A percentile compares a stretch with the other conserved stretches of the same genome.
Conservation (phyloP, 768 basidiomycete genomes). For the Tricholomella constricta region DNA sequence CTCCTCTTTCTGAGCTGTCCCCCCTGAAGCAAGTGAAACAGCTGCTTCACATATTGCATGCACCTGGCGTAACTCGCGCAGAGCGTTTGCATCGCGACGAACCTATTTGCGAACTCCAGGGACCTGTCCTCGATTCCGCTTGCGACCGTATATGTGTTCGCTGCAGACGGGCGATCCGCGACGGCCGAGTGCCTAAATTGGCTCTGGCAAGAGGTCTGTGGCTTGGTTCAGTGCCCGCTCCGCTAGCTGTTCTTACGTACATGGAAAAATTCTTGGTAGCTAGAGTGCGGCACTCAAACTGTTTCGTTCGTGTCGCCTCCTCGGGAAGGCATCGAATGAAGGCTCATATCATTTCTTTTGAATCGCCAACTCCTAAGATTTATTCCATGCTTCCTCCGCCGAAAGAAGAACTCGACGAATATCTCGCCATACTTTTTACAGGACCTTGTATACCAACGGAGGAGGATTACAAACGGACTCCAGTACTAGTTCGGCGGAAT, state of each 20-base stretch:
- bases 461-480: slow-evolving; percentile 20
- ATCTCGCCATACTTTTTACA: no score
- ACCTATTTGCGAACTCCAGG: neutral
- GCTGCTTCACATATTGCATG: neutral
- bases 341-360: slow-evolving; percentile 32
- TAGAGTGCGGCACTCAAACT: slow-evolving; percentile 26
- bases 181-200: slow-evolving; percentile 15
- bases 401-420: no score
- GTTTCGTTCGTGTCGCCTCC: slow-evolving; percentile 27
- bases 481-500: neutral
- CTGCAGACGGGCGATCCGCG: slow-evolving; percentile 16
- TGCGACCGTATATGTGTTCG: slow-evolving; percentile 29
- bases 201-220: slow-evolving; percentile 35
- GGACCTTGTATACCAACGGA: slow-evolving; percentile 26
- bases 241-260: slow-evolving; percentile 25
- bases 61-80: neutral
- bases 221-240: slow-evolving; percentile 33
- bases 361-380: slow-evolving; percentile 25
- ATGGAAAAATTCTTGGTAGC: slow-evolving; percentile 30
- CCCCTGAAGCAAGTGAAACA: slow-evolving; percentile 1
- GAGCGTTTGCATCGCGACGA: neutral
- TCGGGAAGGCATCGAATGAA: slow-evolving; percentile 27
- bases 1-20: neutral
- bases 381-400: slow-evolving; percentile 28
- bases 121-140: slow-evolving; percentile 23